Evolutionary conservation across 2,329 filamentous ascomycete species (phyloP).

Genomic region (Colletotrichum horii): DNA sequence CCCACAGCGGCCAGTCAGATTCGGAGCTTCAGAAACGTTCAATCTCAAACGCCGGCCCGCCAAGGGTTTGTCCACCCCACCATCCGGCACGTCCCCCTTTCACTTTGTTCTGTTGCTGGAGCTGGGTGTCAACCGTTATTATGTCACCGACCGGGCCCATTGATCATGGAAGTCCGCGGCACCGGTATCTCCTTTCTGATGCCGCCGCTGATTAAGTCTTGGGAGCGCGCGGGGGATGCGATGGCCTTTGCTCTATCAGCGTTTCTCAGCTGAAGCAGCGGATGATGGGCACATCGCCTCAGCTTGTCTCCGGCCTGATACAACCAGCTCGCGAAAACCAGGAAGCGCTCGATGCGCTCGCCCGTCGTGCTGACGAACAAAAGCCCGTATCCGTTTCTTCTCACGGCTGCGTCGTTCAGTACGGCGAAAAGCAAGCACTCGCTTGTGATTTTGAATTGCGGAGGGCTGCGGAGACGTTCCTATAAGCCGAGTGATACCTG

Average conservation of each 20-base stretch:
- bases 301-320: neutral
- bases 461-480: neutral
- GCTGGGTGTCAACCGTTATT: neutral
- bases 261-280: neutral
- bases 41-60: slow-evolving; percentile 20
- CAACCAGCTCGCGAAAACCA: neutral
- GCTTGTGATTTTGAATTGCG: slow-evolving; percentile 3
- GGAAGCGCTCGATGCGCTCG: neutral
- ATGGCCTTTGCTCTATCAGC: neutral
- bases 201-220: neutral
- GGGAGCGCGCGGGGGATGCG: neutral
- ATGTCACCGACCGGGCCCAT: neutral
- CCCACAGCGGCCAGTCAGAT: slow-evolving; percentile 8
- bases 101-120: neutral
- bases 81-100: neutral
- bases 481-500: neutral
- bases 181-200: neutral
- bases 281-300: neutral
- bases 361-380: neutral
- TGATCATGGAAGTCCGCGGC: neutral
- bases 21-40: slow-evolving; percentile 20
- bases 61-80: slow-evolving; percentile 1
- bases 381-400: neutral
- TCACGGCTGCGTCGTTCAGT: neutral
- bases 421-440: neutral